Conservation (phyloP, 2,329 filamentous ascomycete genomes). For the Talaromyces amestolkiae region DNA sequence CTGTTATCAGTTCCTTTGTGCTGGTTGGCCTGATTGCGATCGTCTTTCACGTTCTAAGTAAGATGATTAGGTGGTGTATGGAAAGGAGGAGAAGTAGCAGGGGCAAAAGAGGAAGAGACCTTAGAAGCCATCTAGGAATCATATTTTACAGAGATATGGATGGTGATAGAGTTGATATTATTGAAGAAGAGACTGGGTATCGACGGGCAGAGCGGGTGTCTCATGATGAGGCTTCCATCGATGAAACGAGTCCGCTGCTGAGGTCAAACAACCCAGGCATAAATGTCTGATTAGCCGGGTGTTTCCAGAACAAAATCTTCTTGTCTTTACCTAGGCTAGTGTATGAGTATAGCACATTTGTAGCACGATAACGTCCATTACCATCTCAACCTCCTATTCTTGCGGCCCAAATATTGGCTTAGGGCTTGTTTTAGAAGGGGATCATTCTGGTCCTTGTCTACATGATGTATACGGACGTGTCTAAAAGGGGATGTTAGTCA, state of each 20-base stretch:
- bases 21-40: constrained; percentile 24
- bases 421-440: not conserved
- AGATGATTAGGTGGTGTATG: constrained; percentile 13
- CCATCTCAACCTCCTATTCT: not conserved
- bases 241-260: constrained; percentile 18
- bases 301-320: not conserved
- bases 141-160: constrained; percentile 15
- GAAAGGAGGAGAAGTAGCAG: not conserved
- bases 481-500: not conserved
- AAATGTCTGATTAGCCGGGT: not conserved
- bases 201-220: not conserved
- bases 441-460: not conserved
- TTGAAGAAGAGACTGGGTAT: not conserved
- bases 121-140: constrained; percentile 13
- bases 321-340: not conserved
- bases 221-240: not conserved
- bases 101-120: constrained; percentile 15
- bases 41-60: constrained; percentile 22
- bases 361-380: not conserved
- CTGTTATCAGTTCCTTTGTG: constrained; percentile 31
- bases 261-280: not conserved
- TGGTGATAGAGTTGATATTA: constrained; percentile 1
- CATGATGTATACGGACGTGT: not conserved
- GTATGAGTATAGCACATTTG: not conserved
- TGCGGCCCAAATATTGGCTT: not conserved